Base-by-base conservation (phyloP, 331 rosid genomes). In the Ulmus americana region DNA sequence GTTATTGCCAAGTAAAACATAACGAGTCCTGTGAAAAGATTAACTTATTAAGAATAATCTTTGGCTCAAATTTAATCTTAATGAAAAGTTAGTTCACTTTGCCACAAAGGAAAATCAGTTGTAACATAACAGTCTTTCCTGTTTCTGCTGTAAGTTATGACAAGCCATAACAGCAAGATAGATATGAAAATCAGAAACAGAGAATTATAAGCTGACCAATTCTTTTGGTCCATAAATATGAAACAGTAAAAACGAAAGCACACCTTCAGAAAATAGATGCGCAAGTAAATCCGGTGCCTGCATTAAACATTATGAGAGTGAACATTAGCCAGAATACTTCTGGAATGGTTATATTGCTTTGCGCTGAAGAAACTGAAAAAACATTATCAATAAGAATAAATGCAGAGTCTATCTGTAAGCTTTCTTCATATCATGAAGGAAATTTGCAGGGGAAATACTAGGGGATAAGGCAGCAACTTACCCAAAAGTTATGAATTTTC, bases 251-350 rank as follows among this genome's bases (percentile, higher is more conserved):
- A 61, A 35, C 47, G 1, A 14, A 61, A 39, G 39, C 63, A 63
- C 64, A 86, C 96, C 97, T 82, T 82, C 76, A 59, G 65, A 76
- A 85, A 91, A 88, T 56, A 91, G 90, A 70, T 70, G 70, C 15
- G 74, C 85, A 52, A 89, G 98, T 58, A 92, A 81, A 63, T 85
- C 91, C 18, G 95, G 97, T 70, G 95, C 98, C 97, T 88, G 83
- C 82, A 74, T 55, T 70, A 53, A 81, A 75, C 35, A 28, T 28
- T 28, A 55, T 39, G 40, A 71, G 67, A 58, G 80, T 63, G 61
- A 71, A 73, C 55, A 74, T 72, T 63, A 78, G 75, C 77, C 45
- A 75, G 68, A 56, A 56, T n/a, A 15, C 68, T 50, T 51, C 14
- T 8, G 11, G 48, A 46, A 2, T 47, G 42, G 53, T 41, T n/a